These are phyloP conservation scores for Daldinia concentrica DNA, from an alignment of 495 filamentous ascomycete genomes.

Conservation along the genomic window DNA sequence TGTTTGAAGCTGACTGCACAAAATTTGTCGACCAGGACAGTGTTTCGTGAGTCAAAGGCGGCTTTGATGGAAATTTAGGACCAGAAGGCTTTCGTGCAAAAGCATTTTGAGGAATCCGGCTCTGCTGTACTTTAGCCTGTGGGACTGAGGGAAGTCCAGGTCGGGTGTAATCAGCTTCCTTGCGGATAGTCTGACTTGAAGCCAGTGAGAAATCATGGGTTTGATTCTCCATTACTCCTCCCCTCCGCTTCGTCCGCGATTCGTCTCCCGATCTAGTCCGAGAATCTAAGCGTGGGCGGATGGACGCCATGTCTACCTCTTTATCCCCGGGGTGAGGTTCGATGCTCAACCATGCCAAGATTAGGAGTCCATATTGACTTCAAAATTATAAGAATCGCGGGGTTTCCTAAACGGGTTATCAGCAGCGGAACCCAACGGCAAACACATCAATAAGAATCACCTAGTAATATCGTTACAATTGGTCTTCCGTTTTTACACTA, in stretches of 20 bases:
- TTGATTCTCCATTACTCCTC: slow-evolving; percentile 31
- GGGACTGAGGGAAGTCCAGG: slow-evolving; percentile 43
- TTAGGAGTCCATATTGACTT: slow-evolving; percentile 34
- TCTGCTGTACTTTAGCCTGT: slow-evolving; percentile 45
- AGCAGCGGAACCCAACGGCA: slow-evolving; percentile 23
- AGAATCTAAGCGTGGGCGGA: slow-evolving; percentile 28
- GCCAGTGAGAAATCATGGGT: slow-evolving; percentile 27
- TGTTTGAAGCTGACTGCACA: slow-evolving; percentile 20
- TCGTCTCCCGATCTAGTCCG: slow-evolving; percentile 30
- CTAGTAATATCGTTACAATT: slow-evolving; percentile 26
- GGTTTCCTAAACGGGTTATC: slow-evolving; percentile 24
- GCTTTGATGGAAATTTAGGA: slow-evolving; percentile 23
- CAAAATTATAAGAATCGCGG: slow-evolving; percentile 5
- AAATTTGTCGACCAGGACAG: slow-evolving; percentile 45
- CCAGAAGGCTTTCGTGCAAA: slow-evolving; percentile 39
- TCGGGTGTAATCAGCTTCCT: slow-evolving; percentile 34
- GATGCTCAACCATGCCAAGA: slow-evolving; percentile 18
- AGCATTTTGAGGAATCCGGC: slow-evolving; percentile 49
- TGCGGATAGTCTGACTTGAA: slow-evolving; percentile 38
- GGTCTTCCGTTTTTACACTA: slow-evolving; percentile 27
- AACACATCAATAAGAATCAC: slow-evolving; percentile 12
- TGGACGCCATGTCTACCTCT: slow-evolving; percentile 38
- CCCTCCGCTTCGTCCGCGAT: slow-evolving; percentile 29
- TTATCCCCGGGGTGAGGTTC: slow-evolving; percentile 16
- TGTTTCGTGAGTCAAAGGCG: slow-evolving; percentile 45